Base-by-base conservation (phyloP, 495 filamentous ascomycete genomes). In the Annulohypoxylon bovei region DNA sequence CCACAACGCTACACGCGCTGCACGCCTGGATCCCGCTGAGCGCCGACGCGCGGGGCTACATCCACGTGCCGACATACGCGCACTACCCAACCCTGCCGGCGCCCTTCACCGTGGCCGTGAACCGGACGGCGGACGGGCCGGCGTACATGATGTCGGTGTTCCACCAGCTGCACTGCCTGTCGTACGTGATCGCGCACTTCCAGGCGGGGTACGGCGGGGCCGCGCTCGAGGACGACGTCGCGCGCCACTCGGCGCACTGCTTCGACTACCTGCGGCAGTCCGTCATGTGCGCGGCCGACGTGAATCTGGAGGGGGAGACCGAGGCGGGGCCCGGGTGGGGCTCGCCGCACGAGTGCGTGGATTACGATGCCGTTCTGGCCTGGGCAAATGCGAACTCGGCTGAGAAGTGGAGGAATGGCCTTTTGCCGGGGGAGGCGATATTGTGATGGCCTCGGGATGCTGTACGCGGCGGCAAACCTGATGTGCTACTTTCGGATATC, bases 121-220 rank as follows among this genome's bases (percentile, higher is more conserved):
- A 78, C 65, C 77, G 78, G 16, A 57, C 73, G 8, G 60, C 64
- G 0, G 74, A 82, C 33, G 81, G 81, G 2, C 80, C 80, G 2
- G 80, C 76, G 1, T 84, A 78, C 73, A 83, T 84, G 82, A 81
- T 86, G 72, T 80, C 81, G 25, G 82, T 84, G 11, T 84, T 85
- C 67, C 83, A 87, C 72, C 83, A 86, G 64, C 78, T 87, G 2
- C 83, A 87, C 63, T 86, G 84, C 64, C 73, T 87, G 27, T 83
- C 81, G 8, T 83, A 83, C 61, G 46, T 84, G 25, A 75, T 79
- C 5, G 71, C 79, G 67, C 76, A 82, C 42, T 82, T 74, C 66
- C 81, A 82, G 55, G 73, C 63, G 6, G 81, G 78, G 14, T 82
- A 80, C 62, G 78, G 63, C 5, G 80, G 80, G n/a, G 47, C 63